phyloP scores from a whole-genome alignment of 1,284 basidiomycete species.

The Tilletia indica region DNA sequence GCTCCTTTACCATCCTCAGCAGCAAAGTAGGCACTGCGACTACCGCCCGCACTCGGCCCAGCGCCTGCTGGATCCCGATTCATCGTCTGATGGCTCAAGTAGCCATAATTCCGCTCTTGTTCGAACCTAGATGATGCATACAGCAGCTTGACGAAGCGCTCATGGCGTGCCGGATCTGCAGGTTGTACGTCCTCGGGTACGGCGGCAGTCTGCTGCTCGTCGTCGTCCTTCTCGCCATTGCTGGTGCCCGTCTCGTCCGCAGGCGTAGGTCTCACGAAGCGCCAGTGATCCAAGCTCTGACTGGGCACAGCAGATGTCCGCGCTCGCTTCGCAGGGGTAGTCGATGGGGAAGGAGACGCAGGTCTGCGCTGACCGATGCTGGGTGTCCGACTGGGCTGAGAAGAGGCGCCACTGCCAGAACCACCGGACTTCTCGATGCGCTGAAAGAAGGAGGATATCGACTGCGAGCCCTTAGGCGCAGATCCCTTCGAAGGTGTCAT shows the following conservation, averaged over 20 bases:
- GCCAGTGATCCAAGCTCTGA: neutral
- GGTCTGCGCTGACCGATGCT: neutral
- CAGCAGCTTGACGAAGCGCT: conserved; percentile 9
- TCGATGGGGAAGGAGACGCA: neutral
- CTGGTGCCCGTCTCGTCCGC: too few species aligned
- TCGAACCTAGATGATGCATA: conserved; percentile 6
- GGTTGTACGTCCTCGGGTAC: neutral
- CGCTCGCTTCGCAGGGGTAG: neutral
- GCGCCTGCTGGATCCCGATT: neutral
- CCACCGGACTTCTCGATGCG: neutral
- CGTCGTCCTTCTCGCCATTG: neutral
- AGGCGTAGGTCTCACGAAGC: neutral
- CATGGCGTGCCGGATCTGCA: conserved; percentile 4
- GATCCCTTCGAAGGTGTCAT: conserved; percentile 5
- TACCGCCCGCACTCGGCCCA: neutral
- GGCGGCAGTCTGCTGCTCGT: neutral
- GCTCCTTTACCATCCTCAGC: neutral
- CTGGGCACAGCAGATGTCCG: neutral
- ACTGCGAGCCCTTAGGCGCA: conserved; percentile 8
- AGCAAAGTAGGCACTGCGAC: neutral
- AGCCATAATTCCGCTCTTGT: neutral
- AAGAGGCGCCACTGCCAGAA: neutral
- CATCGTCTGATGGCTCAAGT: conserved; percentile 11
- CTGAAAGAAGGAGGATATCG: conserved; percentile 17
- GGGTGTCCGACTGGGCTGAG: neutral